These are phyloP conservation scores for Trichophyton simii DNA, from an alignment of 2,329 filamentous ascomycete genomes.

Conservation along the genomic window DNA sequence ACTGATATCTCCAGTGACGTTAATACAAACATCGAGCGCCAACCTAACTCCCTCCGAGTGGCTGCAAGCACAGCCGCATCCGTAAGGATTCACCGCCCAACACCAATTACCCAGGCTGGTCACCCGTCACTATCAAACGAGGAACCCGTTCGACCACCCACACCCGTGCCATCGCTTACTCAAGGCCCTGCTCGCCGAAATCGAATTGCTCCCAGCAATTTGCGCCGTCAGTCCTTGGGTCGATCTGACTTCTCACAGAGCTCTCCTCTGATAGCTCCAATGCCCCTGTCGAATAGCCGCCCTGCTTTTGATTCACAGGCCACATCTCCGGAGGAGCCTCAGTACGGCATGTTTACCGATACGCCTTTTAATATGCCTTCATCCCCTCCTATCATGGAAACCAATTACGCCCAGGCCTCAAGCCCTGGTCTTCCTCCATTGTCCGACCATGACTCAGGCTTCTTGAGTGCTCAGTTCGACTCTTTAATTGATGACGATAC, in stretches of 20 bases:
- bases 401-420: conserved; percentile 54
- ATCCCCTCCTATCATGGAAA: conserved; percentile 69
- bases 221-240: conserved; percentile 52
- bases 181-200: conserved; percentile 17
- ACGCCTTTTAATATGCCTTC: conserved; percentile 78
- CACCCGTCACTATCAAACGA: conserved; percentile 23
- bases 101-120: conserved; percentile 35
- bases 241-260: conserved; percentile 30
- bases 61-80: conserved; percentile 83
- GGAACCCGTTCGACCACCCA: conserved; percentile 36
- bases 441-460: conserved; percentile 57
- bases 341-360: conserved; percentile 41
- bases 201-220: conserved; percentile 34
- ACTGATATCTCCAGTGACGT: conserved; percentile 58
- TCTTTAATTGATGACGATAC: conserved; percentile 53
- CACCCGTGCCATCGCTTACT: conserved; percentile 28
- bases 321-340: conserved; percentile 39
- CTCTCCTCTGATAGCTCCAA: background rate
- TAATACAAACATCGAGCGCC: conserved; percentile 54
- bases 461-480: conserved; percentile 68
- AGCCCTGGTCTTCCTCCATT: conserved; percentile 62
- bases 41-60: conserved; percentile 71
- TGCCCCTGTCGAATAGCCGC: conserved; percentile 30
- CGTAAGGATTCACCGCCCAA: conserved; percentile 68
- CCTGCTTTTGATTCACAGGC: conserved; percentile 34